Evolutionary conservation across 768 basidiomycete species (phyloP), one percentile per base, ranked within the genome.

Genomic region (Calocera cornea): DNA sequence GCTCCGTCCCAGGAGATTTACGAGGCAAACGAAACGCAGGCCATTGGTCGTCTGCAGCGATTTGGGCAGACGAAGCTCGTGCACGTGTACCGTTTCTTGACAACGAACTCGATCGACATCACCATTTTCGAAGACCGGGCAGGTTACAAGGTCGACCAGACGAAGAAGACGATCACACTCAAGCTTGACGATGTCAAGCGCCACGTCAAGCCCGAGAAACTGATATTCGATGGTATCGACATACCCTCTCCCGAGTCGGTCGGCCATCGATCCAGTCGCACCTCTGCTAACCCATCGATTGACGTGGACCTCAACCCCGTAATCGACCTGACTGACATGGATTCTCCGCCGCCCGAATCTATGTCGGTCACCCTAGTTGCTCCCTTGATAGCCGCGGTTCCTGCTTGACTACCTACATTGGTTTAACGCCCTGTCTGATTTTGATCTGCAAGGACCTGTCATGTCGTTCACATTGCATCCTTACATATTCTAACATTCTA

Each of bases 71-170:
- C 80, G 27, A 89, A 88, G 72, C 84, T 83, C 65, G 94, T 95
- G 44, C 81, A 84, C 65, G 86, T 95, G 67, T 91, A 87, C 83
- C 82, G 89, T 67, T 91, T 92, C 77, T 78, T 92, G 73, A 92
- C 90, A n/a, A 79, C 79, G 69, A 86, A 92, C 71, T 95, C 93
- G 2, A 93, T 95, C 71, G 94, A 97, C 75, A 83, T 88, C 64
- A 88, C 91, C 71, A 90, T 94, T 64, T 92, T 84, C 70, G 68
- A 73, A 22, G 65, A 65, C 14, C 68, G 75, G 17, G 66, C 66
- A 60, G 67, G 64, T 50, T 24, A 64, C 34, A 31, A 49, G 22
- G 60, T 66, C 68, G 31, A 60, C 44, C 41, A 67, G 41, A 22
- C 27, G 2, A 38, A 27, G 33, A 40, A 67, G 34, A 22, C 24